A percentile compares a stretch with the other conserved stretches of the same genome.
phyloP scores from a whole-genome alignment of 257 asterid species.

The Solanum arcanum region DNA sequence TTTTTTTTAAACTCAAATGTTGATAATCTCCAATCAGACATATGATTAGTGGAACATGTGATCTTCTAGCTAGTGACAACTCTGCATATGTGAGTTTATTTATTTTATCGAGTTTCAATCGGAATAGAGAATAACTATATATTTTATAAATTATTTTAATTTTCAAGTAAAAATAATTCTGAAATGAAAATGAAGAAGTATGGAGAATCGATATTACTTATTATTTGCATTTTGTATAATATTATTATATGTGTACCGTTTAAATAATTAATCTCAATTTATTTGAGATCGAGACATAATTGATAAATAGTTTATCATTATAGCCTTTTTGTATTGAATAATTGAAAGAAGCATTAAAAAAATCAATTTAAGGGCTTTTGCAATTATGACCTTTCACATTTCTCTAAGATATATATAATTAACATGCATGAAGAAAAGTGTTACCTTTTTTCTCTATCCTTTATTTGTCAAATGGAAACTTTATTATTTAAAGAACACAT shows the following conservation, averaged over 20 bases:
- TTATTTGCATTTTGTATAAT: background rate
- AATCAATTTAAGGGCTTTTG: background rate
- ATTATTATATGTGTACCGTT: background rate
- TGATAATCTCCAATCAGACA: background rate
- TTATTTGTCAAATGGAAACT: background rate
- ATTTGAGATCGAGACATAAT: background rate
- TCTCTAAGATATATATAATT: background rate
- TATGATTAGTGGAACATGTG: constrained; percentile 3
- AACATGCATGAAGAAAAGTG: background rate
- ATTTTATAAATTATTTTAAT: too few relatives aligned
- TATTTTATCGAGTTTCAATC: background rate
- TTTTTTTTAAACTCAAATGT: background rate
- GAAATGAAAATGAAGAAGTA: background rate
- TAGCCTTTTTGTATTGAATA: background rate
- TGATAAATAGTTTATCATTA: background rate
- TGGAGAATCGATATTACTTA: background rate
- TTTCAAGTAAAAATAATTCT: accelerated
- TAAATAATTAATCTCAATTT: background rate
- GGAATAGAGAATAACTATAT: background rate
- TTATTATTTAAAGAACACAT: background rate
- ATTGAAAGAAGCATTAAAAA: background rate
- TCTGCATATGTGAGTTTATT: background rate
- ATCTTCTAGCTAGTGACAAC: background rate
- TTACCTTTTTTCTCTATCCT: background rate
- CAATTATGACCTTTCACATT: background rate